Conservation (phyloP, 495 filamentous ascomycete species). For the Hypoxylon lienhwacheense region DNA sequence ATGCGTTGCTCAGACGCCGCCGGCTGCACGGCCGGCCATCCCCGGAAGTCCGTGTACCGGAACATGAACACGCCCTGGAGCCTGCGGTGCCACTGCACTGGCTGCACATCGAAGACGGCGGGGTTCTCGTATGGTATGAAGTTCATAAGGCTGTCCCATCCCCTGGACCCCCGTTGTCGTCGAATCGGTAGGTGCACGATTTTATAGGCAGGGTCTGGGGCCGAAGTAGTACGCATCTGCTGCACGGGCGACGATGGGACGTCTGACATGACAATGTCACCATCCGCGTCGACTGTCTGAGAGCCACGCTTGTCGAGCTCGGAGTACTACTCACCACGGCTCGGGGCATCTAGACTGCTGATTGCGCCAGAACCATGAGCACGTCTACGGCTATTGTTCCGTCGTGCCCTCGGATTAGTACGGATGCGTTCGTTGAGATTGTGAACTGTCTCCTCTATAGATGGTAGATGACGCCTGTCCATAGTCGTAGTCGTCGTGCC, state of each 20-base stretch:
- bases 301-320: background rate
- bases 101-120: conserved; percentile 25
- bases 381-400: background rate
- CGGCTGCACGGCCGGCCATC: conserved; percentile 28
- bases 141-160: background rate
- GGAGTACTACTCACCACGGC: conserved; percentile 19
- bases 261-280: conserved; percentile 25
- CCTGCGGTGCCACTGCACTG: conserved; percentile 10
- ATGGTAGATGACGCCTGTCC: background rate
- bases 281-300: conserved; percentile 6
- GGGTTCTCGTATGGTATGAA: conserved; percentile 34
- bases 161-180: background rate
- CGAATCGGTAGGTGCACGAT: conserved; percentile 19
- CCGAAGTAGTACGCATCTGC: background rate
- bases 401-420: background rate
- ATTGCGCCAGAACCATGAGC: background rate
- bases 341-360: background rate
- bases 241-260: background rate
- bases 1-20: conserved; percentile 7
- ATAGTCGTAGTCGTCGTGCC: background rate
- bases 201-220: background rate
- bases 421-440: conserved; percentile 2
- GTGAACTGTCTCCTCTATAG: conserved; percentile 10
- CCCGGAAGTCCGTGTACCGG: conserved; percentile 28
- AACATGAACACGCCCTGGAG: conserved; percentile 21